Conservation (phyloP, 106 monocot genomes). For the Acanthochlamys bracteata region DNA sequence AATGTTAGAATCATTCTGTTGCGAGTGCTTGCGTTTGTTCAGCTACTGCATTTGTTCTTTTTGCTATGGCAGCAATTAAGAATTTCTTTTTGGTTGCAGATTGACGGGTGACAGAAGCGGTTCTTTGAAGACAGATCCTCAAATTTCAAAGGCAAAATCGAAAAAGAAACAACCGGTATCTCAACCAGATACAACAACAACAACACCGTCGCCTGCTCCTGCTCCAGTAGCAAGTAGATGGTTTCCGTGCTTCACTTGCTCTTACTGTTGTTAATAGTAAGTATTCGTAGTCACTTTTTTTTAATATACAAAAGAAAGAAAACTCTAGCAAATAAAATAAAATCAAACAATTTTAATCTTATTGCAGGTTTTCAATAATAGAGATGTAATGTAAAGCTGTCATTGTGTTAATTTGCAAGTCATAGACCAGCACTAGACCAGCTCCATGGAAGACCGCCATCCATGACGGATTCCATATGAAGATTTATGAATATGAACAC, state of each 20-base stretch:
- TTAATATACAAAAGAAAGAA: too few relatives aligned
- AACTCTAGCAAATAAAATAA: too few relatives aligned
- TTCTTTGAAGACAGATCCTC: not conserved
- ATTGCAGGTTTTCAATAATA: too few relatives aligned
- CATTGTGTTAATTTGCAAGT: too few relatives aligned
- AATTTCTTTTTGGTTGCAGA: constrained; percentile 1
- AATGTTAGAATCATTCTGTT: not conserved
- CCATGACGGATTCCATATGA: too few relatives aligned
- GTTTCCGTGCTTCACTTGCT: constrained; percentile 5
- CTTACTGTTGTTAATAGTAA: constrained; percentile 7
- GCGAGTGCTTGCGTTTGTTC: not conserved
- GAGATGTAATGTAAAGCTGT: too few relatives aligned
- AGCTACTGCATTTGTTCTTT: not conserved
- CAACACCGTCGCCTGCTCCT: not conserved
- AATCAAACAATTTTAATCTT: too few relatives aligned
- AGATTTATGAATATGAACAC: too few relatives aligned
- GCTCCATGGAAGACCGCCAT: too few relatives aligned
- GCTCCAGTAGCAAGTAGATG: not conserved
- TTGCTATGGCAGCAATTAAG: not conserved
- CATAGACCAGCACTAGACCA: too few relatives aligned
- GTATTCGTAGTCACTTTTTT: not conserved
- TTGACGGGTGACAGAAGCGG: constrained; percentile 10
- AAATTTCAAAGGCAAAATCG: not conserved
- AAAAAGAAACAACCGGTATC: not conserved
- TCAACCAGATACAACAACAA: not conserved